phyloP scores from a whole-genome alignment of 1,284 basidiomycete genomes.

The Farysia itapuensis region DNA sequence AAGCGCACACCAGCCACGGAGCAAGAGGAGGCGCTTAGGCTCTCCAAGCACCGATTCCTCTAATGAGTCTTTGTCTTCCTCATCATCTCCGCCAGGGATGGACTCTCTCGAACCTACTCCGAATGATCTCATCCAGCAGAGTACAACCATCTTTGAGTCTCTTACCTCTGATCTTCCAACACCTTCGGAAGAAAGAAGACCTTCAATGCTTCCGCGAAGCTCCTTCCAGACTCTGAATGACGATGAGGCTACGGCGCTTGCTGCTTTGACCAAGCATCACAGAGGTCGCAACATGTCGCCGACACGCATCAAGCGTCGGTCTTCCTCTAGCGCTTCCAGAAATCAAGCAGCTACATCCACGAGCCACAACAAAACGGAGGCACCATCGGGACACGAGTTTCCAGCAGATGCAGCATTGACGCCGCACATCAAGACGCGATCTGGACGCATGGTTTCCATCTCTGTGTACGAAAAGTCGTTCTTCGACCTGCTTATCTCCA shows the following conservation, averaged over 20 bases:
- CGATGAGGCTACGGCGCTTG: constrained; percentile 22
- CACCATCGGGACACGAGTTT: constrained; percentile 1
- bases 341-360: background rate
- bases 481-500: constrained; percentile 23
- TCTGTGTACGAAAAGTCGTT: constrained; percentile 24
- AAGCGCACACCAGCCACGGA: background rate
- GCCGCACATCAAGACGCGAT: constrained; percentile 13
- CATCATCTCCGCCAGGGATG: constrained; percentile 4
- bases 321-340: constrained; percentile 27
- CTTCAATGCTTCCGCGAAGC: background rate
- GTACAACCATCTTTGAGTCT: constrained; percentile 32
- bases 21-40: background rate
- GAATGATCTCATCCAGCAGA: constrained; percentile 34
- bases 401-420: constrained; percentile 2
- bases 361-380: background rate
- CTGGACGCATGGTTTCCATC: constrained; percentile 11
- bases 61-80: constrained; percentile 2
- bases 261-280: constrained; percentile 19
- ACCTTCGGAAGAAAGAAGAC: constrained; percentile 6
- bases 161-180: constrained; percentile 23
- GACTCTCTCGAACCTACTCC: constrained; percentile 10
- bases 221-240: constrained; percentile 19
- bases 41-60: background rate
- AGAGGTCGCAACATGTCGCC: constrained; percentile 18
- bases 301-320: constrained; percentile 14